Evolutionary conservation across 768 basidiomycete species (phyloP).

Genomic region (Suillus bovinus): DNA sequence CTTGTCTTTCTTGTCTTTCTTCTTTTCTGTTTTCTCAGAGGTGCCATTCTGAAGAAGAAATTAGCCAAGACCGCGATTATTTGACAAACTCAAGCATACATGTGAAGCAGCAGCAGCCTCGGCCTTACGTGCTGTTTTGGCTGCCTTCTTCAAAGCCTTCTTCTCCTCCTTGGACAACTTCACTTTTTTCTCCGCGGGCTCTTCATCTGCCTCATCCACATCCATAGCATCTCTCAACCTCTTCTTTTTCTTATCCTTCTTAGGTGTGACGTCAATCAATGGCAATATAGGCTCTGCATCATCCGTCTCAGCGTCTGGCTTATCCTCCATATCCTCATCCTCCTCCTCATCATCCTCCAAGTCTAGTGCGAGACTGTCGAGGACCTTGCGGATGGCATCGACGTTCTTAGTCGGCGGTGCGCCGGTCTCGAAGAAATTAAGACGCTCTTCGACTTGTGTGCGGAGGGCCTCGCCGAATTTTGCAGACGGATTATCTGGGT

Average conservation of each 20-base stretch:
- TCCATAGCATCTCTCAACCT: conserved; percentile 68
- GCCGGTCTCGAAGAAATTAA: conserved; percentile 93
- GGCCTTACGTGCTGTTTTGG: conserved; percentile 62
- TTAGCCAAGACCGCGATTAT: conserved; percentile 12
- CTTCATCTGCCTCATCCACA: conserved; percentile 55
- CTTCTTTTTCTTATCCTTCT: conserved; percentile 68
- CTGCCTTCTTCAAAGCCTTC: conserved; percentile 79
- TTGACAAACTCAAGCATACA: conserved; percentile 30
- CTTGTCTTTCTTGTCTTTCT: conserved; percentile 44
- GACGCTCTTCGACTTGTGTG: conserved; percentile 92
- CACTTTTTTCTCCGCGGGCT: conserved; percentile 59
- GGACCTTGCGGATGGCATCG: conserved; percentile 88
- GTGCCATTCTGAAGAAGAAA: conserved; percentile 29
- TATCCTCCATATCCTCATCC: conserved; percentile 41
- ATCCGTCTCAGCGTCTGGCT: conserved; percentile 45
- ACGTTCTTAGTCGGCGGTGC: conserved; percentile 86
- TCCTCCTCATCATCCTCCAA: conserved; percentile 57
- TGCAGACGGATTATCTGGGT: conserved; percentile 76
- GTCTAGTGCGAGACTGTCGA: conserved; percentile 75
- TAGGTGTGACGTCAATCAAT: conserved; percentile 54
- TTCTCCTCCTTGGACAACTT: conserved; percentile 86
- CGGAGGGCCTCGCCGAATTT: conserved; percentile 96
- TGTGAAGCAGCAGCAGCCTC: conserved; percentile 37
- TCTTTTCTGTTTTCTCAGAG: conserved; percentile 41
- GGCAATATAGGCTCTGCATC: conserved; percentile 51